Evolutionary conservation across 208 protist genomes (phyloP), one percentile per base, ranked within the genome.

Genomic region (Crithidia sp.): DNA sequence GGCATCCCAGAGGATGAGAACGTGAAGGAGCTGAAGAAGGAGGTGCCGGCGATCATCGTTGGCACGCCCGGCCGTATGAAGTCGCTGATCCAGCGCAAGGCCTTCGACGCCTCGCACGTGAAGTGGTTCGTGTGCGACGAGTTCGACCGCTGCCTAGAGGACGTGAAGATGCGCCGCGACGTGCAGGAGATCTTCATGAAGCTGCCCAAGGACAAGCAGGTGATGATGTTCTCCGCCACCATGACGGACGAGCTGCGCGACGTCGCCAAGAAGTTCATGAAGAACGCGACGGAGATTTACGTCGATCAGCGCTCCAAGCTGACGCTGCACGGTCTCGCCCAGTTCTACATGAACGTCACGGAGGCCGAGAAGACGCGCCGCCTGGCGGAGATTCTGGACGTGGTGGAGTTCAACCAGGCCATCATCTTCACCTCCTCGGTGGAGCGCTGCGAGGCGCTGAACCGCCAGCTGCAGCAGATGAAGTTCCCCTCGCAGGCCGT

Each of bases 211-310:
- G 83, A 98, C 67, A 99, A 99, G 89, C 99, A 99, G 91, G 97
- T 98, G 64, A 99, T 99, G 97, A 99, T 99, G 96, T 99, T 99
- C 89, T 99, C 98, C 13, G 99, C 99, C 14, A 99, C 99, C 49
- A 98, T 99, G 77, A 90, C 91, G 40, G 89, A 99, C 49, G 94
- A 99, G 19, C 92, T 99, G 64, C 88, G 95, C 45, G 74, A 79
- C 49, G 84, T 99, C 12, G 98, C 98, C 67, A 98, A 98, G 81
- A 99, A 99, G 83, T 99, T 99, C 84, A 99, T 99, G 96, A 84
- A 82, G 56, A 92, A 95, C 72, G 81, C 93, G 45, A 96, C 98
- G 52, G 98, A 99, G 86, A 98, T 99, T 58, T 99, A 97, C 82
- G 93, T 99, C 40, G 98, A 99, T 73, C 98, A 99, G 83, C 95